Conservation (phyloP, 371 early-diverging fungal species). For the Mucor mucedo region DNA sequence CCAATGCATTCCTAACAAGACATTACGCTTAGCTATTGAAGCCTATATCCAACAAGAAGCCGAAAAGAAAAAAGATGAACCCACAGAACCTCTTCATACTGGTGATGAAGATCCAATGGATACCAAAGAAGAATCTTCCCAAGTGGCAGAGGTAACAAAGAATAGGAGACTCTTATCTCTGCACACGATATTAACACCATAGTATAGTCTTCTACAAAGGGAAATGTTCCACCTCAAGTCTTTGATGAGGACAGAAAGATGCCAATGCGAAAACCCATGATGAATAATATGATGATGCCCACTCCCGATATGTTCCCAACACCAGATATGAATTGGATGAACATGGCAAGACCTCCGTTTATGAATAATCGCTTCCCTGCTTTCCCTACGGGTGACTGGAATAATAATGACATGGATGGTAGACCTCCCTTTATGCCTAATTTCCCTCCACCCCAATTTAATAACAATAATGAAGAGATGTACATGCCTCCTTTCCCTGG, state of each 20-base stretch:
- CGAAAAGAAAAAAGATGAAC: conserved; percentile 28
- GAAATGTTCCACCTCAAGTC: conserved; percentile 14
- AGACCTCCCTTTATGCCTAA: conserved; percentile 11
- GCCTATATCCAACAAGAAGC: conserved; percentile 31
- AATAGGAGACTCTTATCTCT: too few species aligned
- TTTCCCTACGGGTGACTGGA: conserved; percentile 30
- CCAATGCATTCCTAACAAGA: conserved; percentile 46
- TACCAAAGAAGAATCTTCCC: background rate
- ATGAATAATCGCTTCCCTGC: conserved; percentile 42
- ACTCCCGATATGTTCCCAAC: conserved; percentile 33
- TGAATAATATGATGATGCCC: conserved; percentile 24
- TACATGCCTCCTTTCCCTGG: conserved; percentile 32
- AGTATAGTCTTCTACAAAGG: conserved; percentile 12
- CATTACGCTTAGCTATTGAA: conserved; percentile 39
- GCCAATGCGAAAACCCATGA: conserved; percentile 26
- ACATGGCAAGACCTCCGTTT: conserved; percentile 42
- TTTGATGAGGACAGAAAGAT: conserved; percentile 26
- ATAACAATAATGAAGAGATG: conserved; percentile 2
- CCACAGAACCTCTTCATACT: conserved; percentile 11
- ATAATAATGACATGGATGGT: conserved; percentile 7
- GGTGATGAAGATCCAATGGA: conserved; percentile 15
- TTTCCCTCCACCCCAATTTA: conserved; percentile 12
- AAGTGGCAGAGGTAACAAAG: conserved; percentile 14
- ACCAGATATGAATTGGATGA: conserved; percentile 50
- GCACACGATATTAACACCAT: background rate